Percentiles rank a stretch among this genome's conserved stretches.
These are phyloP conservation scores for Apiotrichum mycotoxinovorans DNA, from an alignment of 1,284 basidiomycete genomes.

Conservation along the genomic window DNA sequence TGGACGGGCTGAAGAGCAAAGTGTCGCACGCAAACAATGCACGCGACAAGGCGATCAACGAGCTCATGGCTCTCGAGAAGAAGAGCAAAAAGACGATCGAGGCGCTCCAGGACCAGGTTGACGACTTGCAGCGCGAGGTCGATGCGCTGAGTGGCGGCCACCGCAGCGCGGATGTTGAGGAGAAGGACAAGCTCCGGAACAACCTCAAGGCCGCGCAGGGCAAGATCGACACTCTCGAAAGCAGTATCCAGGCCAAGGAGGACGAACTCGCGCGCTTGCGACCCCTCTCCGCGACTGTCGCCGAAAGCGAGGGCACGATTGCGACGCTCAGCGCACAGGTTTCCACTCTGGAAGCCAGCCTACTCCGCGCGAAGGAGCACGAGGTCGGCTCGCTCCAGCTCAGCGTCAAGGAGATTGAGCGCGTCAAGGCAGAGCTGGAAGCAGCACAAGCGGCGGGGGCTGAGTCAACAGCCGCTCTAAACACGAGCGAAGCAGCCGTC, in stretches of 20 bases:
- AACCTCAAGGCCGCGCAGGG: slow-evolving; percentile 5
- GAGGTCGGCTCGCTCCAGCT: slow-evolving; percentile 23
- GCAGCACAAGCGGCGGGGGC: not conserved
- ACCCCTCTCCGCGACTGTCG: not conserved
- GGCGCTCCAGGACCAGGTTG: slow-evolving; percentile 34
- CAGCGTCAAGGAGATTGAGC: not conserved
- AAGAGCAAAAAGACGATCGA: slow-evolving; percentile 32
- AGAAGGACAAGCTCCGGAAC: slow-evolving; percentile 27
- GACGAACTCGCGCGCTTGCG: slow-evolving; percentile 4
- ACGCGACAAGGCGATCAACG: slow-evolving; percentile 46
- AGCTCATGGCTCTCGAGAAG: slow-evolving; percentile 44
- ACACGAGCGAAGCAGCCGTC: slow-evolving; percentile 5
- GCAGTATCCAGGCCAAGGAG: slow-evolving; percentile 5
- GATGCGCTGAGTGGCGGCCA: slow-evolving; percentile 27
- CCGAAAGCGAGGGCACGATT: not conserved
- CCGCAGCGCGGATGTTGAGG: slow-evolving; percentile 6
- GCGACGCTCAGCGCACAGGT: slow-evolving; percentile 13
- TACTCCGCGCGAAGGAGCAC: slow-evolving; percentile 22
- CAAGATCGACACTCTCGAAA: not conserved
- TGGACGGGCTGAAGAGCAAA: slow-evolving; percentile 26
- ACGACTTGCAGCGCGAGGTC: slow-evolving; percentile 44
- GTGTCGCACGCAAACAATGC: slow-evolving; percentile 19
- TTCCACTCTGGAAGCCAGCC: slow-evolving; percentile 21
- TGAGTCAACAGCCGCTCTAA: not conserved
- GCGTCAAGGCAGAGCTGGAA: not conserved